Evolutionary conservation across 768 basidiomycete species (phyloP).

Genomic region (Sarcodon aspratus): DNA sequence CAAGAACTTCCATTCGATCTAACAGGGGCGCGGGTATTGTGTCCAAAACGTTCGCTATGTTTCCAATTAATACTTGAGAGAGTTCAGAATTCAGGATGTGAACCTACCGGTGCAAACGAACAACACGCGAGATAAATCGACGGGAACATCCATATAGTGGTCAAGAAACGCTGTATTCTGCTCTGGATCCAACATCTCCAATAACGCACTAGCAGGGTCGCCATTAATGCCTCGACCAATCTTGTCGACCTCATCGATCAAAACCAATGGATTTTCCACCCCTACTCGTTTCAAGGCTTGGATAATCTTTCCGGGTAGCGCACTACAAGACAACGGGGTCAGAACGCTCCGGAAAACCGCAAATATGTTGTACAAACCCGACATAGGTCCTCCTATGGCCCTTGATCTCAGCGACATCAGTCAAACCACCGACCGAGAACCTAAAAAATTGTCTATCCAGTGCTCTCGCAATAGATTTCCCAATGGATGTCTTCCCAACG

Average conservation of each 20-base stretch:
- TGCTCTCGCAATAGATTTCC: slow-evolving; percentile 89
- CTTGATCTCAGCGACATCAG: slow-evolving; percentile 98
- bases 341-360: background rate
- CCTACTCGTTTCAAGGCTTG: slow-evolving; percentile 89
- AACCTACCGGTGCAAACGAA: slow-evolving; percentile 83
- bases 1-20: slow-evolving; percentile 94
- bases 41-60: slow-evolving; percentile 73
- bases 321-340: slow-evolving; percentile 28
- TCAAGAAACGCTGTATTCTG: slow-evolving; percentile 93
- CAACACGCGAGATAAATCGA: slow-evolving; percentile 90
- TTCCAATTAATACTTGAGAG: background rate
- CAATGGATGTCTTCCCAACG: slow-evolving; percentile 95
- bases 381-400: slow-evolving; percentile 97
- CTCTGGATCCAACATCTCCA: slow-evolving; percentile 93
- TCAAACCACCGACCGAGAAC: slow-evolving; percentile 92
- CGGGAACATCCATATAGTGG: slow-evolving; percentile 96
- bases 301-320: slow-evolving; percentile 90
- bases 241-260: slow-evolving; percentile 96
- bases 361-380: slow-evolving; percentile 37
- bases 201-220: slow-evolving; percentile 81
- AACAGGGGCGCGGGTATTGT: slow-evolving; percentile 90
- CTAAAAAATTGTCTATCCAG: slow-evolving; percentile 89
- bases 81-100: background rate
- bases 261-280: slow-evolving; percentile 86
- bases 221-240: slow-evolving; percentile 87